Percentiles rank a stretch among this genome's conserved stretches.
These are phyloP conservation scores for Pelagomonas calceolata DNA, from an alignment of 108 stramenopile species.

Conservation along the genomic window DNA sequence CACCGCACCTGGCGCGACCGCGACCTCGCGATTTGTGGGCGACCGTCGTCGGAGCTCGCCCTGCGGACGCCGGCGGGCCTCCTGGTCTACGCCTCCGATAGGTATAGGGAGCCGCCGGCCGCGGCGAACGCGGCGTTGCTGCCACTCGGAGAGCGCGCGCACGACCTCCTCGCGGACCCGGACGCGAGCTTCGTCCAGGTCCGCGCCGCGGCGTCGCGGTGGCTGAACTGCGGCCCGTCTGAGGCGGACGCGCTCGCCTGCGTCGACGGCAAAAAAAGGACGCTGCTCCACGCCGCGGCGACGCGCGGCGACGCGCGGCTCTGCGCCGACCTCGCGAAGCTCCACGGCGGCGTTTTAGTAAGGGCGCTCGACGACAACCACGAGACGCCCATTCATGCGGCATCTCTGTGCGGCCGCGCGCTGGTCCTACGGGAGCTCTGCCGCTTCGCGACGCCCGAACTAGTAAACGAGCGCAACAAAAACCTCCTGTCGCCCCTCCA, in stretches of 20 bases:
- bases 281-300: neutral
- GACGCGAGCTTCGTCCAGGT: too few species aligned
- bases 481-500: neutral
- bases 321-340: neutral
- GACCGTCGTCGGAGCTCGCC: too few species aligned
- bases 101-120: too few species aligned
- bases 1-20: neutral
- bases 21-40: too few species aligned
- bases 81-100: too few species aligned
- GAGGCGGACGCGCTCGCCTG: neutral
- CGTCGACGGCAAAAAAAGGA: neutral
- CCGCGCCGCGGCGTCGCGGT: too few species aligned
- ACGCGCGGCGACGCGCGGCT: neutral
- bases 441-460: neutral
- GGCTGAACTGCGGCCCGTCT: too few species aligned
- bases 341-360: neutral
- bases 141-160: too few species aligned
- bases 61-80: neutral
- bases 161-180: too few species aligned
- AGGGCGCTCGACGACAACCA: neutral
- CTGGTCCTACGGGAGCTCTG: neutral
- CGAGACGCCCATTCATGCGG: neutral
- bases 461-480: neutral
- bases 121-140: too few species aligned
- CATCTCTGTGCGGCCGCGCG: neutral